Conservation (phyloP, 2,329 filamentous ascomycete species). For the Colletotrichum graminicola region DNA sequence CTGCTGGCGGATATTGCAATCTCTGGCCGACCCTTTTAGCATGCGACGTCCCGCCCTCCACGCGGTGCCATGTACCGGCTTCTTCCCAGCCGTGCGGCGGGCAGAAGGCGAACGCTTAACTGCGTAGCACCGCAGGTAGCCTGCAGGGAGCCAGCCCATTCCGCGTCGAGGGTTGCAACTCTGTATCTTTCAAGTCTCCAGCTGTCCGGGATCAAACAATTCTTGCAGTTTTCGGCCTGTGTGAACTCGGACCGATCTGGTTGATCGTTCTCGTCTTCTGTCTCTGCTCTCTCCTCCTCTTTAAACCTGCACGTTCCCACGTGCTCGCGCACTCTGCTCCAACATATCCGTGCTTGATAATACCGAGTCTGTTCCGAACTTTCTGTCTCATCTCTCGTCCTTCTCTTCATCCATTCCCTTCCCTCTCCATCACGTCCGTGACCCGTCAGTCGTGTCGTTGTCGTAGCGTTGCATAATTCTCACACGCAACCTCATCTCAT, state of each 20-base stretch:
- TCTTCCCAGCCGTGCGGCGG: neutral
- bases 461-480: neutral
- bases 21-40: slow-evolving; percentile 10
- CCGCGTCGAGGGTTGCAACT: neutral
- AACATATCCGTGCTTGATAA: neutral
- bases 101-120: neutral
- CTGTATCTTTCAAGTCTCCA: neutral
- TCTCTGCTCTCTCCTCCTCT: slow-evolving; percentile 1
- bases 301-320: slow-evolving; percentile 39
- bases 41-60: neutral
- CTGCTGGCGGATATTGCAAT: slow-evolving; percentile 29
- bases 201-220: slow-evolving; percentile 4
- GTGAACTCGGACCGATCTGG: neutral
- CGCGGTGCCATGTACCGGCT: neutral
- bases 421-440: neutral
- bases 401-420: slow-evolving; percentile 5
- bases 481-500: neutral
- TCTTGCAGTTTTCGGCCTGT: neutral
- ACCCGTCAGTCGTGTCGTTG: slow-evolving; percentile 5
- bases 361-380: slow-evolving; percentile 17
- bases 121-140: neutral
- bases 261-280: slow-evolving; percentile 25
- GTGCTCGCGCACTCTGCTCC: slow-evolving; percentile 11
- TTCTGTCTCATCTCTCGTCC: slow-evolving; percentile 10
- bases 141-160: slow-evolving; percentile 1